Evolutionary conservation across 257 asterid genomes (phyloP), one percentile per base, ranked within the genome.

Genomic region (Plantago ovata): DNA sequence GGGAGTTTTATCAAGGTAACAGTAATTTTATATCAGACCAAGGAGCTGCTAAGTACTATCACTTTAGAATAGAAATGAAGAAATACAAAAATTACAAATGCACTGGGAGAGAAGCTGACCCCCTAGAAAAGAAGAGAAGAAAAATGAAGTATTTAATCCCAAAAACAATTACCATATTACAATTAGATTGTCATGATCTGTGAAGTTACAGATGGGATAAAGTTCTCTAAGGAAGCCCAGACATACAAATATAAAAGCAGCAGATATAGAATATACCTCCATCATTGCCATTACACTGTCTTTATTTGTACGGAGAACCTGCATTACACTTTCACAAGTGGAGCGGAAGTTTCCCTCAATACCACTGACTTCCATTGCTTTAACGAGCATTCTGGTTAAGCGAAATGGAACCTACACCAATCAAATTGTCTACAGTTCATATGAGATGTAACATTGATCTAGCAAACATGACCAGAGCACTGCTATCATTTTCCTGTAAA

Each of bases 281-380:
- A 93, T 93, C 99, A 93, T 93, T 54, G 99, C 99, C 99, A 93
- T 93, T 46, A 93, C 99, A 67, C 99, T 84, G 56, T 93, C 94
- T 74, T 85, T 89, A 74, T 93, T 79, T 39, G 95, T 78, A 38
- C 96, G 89, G 60, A 93, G 85, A 64, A 93, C 99, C 79, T 93
- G 97, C 96, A 93, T 86, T 67, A 93, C 99, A 77, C 67, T 84
- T 75, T 89, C 99, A 69, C 99, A 93, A 14, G 99, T 93, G 40
- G 95, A 89, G 57, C 97, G 92, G 75, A 93, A 93, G 72, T 87
- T 89, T 62, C 99, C 99, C 77, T 93, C 99, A 52, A 93, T 82
- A 51, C 99, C 99, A 71, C 99, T 93, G 67, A 93, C 96, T 81
- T 93, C 99, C 99, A 93, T 93, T 72, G 99, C 99, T 78, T 89